Conservation (phyloP, 805 yeast genomes). For the Kluyveromyces dobzhanskii region DNA sequence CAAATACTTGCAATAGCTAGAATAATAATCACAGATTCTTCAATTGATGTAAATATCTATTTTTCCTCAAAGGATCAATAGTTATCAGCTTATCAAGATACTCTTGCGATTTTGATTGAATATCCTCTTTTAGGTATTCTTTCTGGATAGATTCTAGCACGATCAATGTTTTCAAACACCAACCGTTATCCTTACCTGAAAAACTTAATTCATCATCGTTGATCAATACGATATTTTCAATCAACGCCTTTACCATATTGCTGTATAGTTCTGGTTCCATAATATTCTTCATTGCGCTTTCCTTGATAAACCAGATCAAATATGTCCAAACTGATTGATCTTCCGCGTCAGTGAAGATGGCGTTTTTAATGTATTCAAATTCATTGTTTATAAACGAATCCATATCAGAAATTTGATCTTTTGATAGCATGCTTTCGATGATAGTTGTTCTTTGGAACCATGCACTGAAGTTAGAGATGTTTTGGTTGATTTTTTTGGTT, state of each 20-base stretch:
- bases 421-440: conserved; percentile 42
- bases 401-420: conserved; percentile 16
- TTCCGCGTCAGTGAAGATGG: conserved; percentile 86
- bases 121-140: conserved; percentile 26
- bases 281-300: conserved; percentile 22
- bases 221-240: conserved; percentile 47
- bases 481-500: conserved; percentile 64
- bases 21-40: background rate
- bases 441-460: conserved; percentile 85
- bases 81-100: conserved; percentile 37
- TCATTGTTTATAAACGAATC: conserved; percentile 44
- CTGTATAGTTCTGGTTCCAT: conserved; percentile 26
- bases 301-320: conserved; percentile 63
- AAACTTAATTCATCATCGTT: conserved; percentile 69
- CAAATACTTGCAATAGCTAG: background rate
- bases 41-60: conserved; percentile 43
- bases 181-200: conserved; percentile 49
- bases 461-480: conserved; percentile 90
- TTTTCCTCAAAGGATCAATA: conserved; percentile 58
- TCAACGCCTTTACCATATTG: conserved; percentile 37
- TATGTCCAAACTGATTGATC: conserved; percentile 94
- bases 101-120: conserved; percentile 18
- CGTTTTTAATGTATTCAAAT: conserved; percentile 62
- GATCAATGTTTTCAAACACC: conserved; percentile 66
- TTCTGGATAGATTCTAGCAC: conserved; percentile 33